Base-by-base conservation (phyloP, 2,329 filamentous ascomycete genomes). In the Blastomyces percursus region DNA sequence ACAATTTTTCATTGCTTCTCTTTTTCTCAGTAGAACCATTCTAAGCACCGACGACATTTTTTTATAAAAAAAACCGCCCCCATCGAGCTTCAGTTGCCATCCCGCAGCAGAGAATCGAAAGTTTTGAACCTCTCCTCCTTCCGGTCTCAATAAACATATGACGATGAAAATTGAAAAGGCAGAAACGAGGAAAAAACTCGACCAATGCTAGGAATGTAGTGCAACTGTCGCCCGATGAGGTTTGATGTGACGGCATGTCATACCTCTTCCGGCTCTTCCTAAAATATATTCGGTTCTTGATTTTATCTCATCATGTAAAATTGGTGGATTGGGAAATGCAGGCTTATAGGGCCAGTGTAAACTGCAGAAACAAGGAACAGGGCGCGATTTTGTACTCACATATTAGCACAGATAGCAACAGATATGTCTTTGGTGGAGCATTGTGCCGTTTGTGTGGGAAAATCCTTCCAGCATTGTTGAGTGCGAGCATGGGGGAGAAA, bases 201-300 rank as follows among this genome's bases (percentile, higher is more conserved):
- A 44, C 21, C 24, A 38, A 7, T 21, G 52, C 61, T 59, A 21
- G 44, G 30, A 40, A 56, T 61, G 32, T 61, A 27, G 40, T 61
- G 46, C 48, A 30, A 7, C 32, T 62, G 48, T 35, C 59, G 16
- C 24, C 32, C 59, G 19, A 59, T 44, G 54, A 32, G 35, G 62
- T 44, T 52, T 61, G 32, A 48, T 60, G 35, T 61, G 55, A 51
- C 59, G 52, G 62, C 61, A 63, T 72, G 76, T 61, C 76, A 78
- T 77, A 73, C 76, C 76, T 78, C 69, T 77, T 78, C 75, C 76
- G 76, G 76, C 76, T 78, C 76, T 78, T 78, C 76, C 76, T 78
- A 78, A 74, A 65, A 71, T 57, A 67, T 72, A 70, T 70, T 60
- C 70, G 76, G 75, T 77, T 77, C 74, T 67, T 59, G 56, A 48